A percentile compares a stretch with the other conserved stretches of the same genome.
phyloP scores from a whole-genome alignment of 208 protist genomes.

The Angomonas ambiguus region DNA sequence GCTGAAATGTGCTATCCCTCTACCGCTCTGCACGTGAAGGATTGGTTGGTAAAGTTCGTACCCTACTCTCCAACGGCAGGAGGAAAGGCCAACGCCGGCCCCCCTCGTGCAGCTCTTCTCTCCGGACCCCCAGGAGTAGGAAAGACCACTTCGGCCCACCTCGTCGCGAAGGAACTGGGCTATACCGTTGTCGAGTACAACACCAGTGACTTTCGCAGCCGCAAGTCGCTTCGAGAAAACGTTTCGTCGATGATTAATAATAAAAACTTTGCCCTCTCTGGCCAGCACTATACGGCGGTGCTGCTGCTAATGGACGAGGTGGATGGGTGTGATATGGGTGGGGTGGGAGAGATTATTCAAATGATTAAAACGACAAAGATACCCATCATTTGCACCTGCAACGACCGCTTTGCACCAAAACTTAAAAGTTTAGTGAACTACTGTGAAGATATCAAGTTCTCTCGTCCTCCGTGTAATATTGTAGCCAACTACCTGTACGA shows the following conservation, averaged over 20 bases:
- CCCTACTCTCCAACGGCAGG: too few relatives aligned
- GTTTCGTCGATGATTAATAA: conserved; percentile 77
- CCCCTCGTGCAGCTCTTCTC: conserved; percentile 82
- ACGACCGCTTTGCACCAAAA: conserved; percentile 95
- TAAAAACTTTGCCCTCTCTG: conserved; percentile 57
- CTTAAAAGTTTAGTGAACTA: conserved; percentile 93
- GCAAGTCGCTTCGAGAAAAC: conserved; percentile 85
- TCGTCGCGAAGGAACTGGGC: conserved; percentile 87
- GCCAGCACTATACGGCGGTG: conserved; percentile 63
- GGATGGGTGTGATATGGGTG: conserved; percentile 99
- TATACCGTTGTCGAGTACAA: conserved; percentile 98
- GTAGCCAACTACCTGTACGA: conserved; percentile 88
- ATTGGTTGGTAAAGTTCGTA: conserved; percentile 92
- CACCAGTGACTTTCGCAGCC: conserved; percentile 97
- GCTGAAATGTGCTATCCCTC: conserved; percentile 92
- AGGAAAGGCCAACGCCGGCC: conserved; percentile 39
- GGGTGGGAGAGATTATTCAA: conserved; percentile 93
- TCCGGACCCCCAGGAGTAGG: conserved; percentile 98
- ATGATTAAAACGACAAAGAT: conserved; percentile 92
- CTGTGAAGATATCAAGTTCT: conserved; percentile 94
- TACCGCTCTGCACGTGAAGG: conserved; percentile 76
- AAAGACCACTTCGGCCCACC: conserved; percentile 96
- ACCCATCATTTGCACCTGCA: conserved; percentile 99
- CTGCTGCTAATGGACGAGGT: conserved; percentile 99
- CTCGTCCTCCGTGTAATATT: conserved; percentile 77